Evolutionary conservation across 2,329 filamentous ascomycete genomes (phyloP), one percentile per base, ranked within the genome.

Genomic region (Fulvia fulva): DNA sequence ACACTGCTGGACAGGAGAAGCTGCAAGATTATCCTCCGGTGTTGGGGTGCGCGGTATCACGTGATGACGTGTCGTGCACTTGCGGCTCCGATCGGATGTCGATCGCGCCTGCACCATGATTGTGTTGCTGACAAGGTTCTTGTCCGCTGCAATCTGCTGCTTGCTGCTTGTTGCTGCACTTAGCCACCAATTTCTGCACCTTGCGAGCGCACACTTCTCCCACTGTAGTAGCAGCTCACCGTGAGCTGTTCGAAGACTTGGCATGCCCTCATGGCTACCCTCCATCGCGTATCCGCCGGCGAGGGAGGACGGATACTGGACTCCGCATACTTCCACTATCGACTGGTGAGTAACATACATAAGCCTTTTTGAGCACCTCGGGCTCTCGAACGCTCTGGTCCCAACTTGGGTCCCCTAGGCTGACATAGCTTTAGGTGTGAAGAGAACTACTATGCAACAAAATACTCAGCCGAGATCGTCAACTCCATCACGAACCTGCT

Each of bases 401-500:
- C n/a, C n/a, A n/a, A n/a, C n/a, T n/a, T n/a, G n/a, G n/a, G n/a
- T n/a, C n/a, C n/a, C n/a, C n/a, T n/a, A n/a, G n/a, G n/a, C n/a
- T n/a, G n/a, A n/a, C n/a, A n/a, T n/a, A n/a, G n/a, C n/a, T n/a
- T n/a, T n/a, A n/a, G n/a, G n/a, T 50, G 47, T 21, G 47, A 50
- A 21, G 47, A 91, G 83, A 88, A 90, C 63, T 89, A 89, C 74
- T 88, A 88, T 77, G 84, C 87, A 37, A 91, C 88, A 3, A 79
- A 82, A 45, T 92, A 91, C 70, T 82, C 85, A 47, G 89, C 89
- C 34, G 89, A 92, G 71, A 85, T 92, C 47, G 83, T 91, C 70
- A 93, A 88, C 70, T 89, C 90, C 3, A 68, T 92, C 30, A 96
- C 91, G 32, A 96, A 96, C 72, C 72, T 89, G 2, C 77, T 94